These are phyloP conservation scores for Phytophthora pseudosyringae DNA, from an alignment of 352 stramenopile species.

Conservation along the genomic window DNA sequence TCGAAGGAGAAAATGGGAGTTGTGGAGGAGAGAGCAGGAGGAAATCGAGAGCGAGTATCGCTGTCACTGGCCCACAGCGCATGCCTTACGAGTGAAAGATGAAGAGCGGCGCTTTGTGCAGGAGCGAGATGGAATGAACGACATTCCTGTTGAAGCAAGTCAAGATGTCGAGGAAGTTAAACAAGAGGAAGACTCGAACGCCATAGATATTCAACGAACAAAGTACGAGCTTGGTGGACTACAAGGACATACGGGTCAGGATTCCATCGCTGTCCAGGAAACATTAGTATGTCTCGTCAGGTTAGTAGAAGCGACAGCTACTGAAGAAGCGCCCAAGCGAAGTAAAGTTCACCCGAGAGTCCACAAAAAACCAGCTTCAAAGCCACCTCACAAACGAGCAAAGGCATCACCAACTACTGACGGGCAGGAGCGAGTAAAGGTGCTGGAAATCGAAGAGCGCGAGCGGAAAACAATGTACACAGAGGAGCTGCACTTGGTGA, in stretches of 20 bases:
- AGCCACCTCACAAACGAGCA: conserved; percentile 6
- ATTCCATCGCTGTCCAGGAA: conserved; percentile 10
- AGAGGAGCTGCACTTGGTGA: conserved; percentile 53
- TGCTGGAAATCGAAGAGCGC: conserved; percentile 54
- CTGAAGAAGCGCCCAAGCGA: neutral
- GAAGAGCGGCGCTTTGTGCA: conserved; percentile 47
- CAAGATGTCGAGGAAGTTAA: neutral
- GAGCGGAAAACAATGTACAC: conserved; percentile 50
- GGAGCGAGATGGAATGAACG: conserved; percentile 17
- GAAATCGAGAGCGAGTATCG: conserved; percentile 55
- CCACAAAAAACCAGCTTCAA: conserved; percentile 21
- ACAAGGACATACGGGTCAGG: neutral
- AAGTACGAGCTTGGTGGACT: conserved; percentile 20
- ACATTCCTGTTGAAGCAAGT: conserved; percentile 10
- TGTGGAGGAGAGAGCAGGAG: conserved; percentile 51
- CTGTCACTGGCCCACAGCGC: conserved; percentile 40
- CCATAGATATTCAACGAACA: neutral
- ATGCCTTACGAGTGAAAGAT: conserved; percentile 47
- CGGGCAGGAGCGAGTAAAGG: conserved; percentile 31
- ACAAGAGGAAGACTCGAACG: neutral
- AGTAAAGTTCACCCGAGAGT: conserved; percentile 16
- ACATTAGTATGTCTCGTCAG: conserved; percentile 24
- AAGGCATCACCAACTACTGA: conserved; percentile 13
- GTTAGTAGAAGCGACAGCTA: conserved; percentile 26
- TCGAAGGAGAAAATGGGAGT: conserved; percentile 65